A percentile compares a stretch with the other conserved stretches of the same genome.
Conservation (phyloP, 306 rosid genomes). For the Fragaria vesca region DNA sequence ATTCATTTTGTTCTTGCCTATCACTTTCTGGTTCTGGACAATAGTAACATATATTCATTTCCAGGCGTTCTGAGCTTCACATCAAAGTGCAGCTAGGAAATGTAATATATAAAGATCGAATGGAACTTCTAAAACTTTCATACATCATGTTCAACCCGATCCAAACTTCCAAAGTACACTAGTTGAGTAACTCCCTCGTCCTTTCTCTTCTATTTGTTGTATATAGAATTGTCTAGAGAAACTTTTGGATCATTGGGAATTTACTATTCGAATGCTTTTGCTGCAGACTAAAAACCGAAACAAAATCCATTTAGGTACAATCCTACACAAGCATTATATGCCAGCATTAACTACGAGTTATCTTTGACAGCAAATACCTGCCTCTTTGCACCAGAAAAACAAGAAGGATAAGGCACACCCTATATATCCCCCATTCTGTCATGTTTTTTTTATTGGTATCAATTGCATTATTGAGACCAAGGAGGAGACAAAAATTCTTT, state of each 20-base stretch:
- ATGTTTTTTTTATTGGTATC: background rate
- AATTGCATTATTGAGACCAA: background rate
- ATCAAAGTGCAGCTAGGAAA: background rate
- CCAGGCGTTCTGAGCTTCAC: background rate
- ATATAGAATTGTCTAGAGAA: background rate
- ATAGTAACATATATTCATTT: background rate
- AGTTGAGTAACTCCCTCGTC: background rate
- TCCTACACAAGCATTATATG: background rate
- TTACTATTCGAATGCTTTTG: background rate
- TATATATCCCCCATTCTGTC: background rate
- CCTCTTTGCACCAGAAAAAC: background rate
- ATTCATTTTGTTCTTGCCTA: background rate
- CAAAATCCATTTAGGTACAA: constrained; percentile 1
- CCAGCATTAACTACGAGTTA: background rate
- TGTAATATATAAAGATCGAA: background rate
- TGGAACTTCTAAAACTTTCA: background rate
- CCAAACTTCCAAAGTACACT: background rate
- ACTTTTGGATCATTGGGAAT: background rate
- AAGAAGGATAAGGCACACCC: constrained; percentile 5
- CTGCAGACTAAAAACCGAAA: background rate
- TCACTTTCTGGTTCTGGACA: background rate
- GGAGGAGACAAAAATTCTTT: constrained; percentile 9
- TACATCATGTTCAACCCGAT: background rate
- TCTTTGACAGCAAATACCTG: background rate
- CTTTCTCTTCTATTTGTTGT: background rate